phyloP scores from a whole-genome alignment of 495 filamentous ascomycete species.

The Neohortaea acidophila region DNA sequence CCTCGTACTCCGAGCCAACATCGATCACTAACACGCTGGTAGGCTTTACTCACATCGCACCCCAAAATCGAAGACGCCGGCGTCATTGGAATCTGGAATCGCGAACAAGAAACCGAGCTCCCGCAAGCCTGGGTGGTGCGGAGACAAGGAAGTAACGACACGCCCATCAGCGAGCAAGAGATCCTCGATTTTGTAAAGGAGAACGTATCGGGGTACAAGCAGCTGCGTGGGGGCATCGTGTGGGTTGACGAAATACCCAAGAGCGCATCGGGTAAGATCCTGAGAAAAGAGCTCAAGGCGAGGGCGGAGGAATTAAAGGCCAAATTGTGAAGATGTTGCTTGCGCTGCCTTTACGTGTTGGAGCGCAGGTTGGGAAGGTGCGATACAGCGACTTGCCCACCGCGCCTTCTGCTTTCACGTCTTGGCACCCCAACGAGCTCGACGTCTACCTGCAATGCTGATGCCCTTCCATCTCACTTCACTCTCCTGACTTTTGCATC shows the following conservation, averaged over 20 bases:
- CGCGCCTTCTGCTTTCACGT: too few relatives aligned
- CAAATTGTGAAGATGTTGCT: too few relatives aligned
- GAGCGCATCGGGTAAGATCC: constrained; percentile 69
- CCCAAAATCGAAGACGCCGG: constrained; percentile 60
- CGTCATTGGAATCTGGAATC: constrained; percentile 52
- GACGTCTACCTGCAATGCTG: too few relatives aligned
- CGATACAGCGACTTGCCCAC: too few relatives aligned
- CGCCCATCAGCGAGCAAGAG: constrained; percentile 24
- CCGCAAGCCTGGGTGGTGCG: constrained; percentile 65
- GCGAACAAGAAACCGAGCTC: constrained; percentile 57
- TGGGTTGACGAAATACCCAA: constrained; percentile 75
- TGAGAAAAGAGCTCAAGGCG: constrained; percentile 51
- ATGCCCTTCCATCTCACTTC: too few relatives aligned
- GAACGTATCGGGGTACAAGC: constrained; percentile 53
- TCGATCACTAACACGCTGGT: too few relatives aligned
- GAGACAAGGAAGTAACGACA: constrained; percentile 34
- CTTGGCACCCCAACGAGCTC: too few relatives aligned
- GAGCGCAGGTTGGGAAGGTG: too few relatives aligned
- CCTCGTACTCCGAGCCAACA: too few relatives aligned
- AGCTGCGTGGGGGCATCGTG: constrained; percentile 60
- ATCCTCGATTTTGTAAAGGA: constrained; percentile 40
- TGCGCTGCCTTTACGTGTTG: too few relatives aligned
- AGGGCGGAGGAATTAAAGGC: constrained; percentile 30
- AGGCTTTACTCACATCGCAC: constrained; percentile 60
- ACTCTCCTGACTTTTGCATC: too few relatives aligned